These are phyloP conservation scores for Fistulinella cinereoalba DNA, from an alignment of 1,284 basidiomycete genomes.

Conservation along the genomic window DNA sequence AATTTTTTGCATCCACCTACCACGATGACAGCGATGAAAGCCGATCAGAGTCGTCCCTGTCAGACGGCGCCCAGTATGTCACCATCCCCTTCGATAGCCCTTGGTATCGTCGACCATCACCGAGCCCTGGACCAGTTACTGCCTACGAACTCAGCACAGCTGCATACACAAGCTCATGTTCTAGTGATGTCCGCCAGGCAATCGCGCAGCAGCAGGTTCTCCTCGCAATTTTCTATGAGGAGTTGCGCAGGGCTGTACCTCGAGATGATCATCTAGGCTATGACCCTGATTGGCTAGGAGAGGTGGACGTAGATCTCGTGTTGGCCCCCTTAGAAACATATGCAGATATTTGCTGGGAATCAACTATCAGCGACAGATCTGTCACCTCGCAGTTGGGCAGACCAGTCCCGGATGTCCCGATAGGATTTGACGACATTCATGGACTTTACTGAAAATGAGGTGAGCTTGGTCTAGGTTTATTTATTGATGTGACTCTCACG, in stretches of 20 bases:
- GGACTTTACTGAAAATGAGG: slow-evolving; percentile 13
- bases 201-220: slow-evolving; percentile 33
- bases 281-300: slow-evolving; percentile 26
- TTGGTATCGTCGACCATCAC: slow-evolving; percentile 29
- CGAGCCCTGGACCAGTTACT: slow-evolving; percentile 18
- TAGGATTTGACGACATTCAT: slow-evolving; percentile 28
- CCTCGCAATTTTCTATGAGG: slow-evolving; percentile 30
- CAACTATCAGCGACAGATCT: slow-evolving; percentile 22
- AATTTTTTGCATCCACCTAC: slow-evolving; percentile 10
- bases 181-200: slow-evolving; percentile 30
- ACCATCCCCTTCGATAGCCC: slow-evolving; percentile 30
- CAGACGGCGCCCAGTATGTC: slow-evolving; percentile 29
- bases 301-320: slow-evolving; percentile 28
- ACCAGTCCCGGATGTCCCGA: slow-evolving; percentile 26
- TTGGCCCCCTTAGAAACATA: slow-evolving; percentile 28
- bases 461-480: background rate
- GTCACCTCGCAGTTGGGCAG: slow-evolving; percentile 4
- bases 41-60: slow-evolving; percentile 15
- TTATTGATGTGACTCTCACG: slow-evolving; percentile 3
- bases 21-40: slow-evolving; percentile 22
- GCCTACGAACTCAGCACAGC: slow-evolving; percentile 18
- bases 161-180: slow-evolving; percentile 26
- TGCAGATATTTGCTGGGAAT: slow-evolving; percentile 29
- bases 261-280: slow-evolving; percentile 13
- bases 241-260: slow-evolving; percentile 25